These are phyloP conservation scores for Cercis canadensis DNA, from an alignment of 306 rosid genomes.

Conservation along the genomic window DNA sequence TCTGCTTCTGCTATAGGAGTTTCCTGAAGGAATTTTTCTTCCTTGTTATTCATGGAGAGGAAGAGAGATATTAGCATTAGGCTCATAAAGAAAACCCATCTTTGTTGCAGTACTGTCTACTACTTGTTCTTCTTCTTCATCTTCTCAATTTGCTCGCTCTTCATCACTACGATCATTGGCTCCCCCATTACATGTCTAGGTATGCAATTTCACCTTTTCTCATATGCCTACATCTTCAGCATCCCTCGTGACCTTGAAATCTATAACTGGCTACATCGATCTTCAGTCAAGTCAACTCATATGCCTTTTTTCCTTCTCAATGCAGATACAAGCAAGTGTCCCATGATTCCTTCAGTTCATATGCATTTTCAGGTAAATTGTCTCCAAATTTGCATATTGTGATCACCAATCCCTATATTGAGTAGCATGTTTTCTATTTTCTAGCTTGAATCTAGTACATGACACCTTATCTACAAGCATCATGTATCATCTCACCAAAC, in stretches of 20 bases:
- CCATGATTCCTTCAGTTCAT: constrained; percentile 45
- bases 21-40: constrained; percentile 18
- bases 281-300: constrained; percentile 21
- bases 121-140: constrained; percentile 35
- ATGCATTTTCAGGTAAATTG: constrained; percentile 61
- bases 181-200: constrained; percentile 55
- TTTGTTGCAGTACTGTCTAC: constrained; percentile 34
- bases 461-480: neutral
- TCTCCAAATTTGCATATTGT: neutral
- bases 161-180: constrained; percentile 41
- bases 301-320: neutral
- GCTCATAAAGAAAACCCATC: constrained; percentile 38
- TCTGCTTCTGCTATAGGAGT: constrained; percentile 19
- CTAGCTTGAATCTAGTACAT: neutral
- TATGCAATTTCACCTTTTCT: constrained; percentile 29
- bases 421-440: neutral
- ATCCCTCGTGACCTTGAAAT: too few species aligned
- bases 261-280: neutral
- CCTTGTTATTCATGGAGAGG: constrained; percentile 71
- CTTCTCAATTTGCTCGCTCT: constrained; percentile 51
- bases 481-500: too few species aligned
- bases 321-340: constrained; percentile 56
- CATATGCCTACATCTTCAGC: too few species aligned
- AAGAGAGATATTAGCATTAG: constrained; percentile 48
- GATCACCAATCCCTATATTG: too few species aligned